Base-by-base conservation (phyloP, 352 stramenopile genomes). In the Thalassiosira hispida region DNA sequence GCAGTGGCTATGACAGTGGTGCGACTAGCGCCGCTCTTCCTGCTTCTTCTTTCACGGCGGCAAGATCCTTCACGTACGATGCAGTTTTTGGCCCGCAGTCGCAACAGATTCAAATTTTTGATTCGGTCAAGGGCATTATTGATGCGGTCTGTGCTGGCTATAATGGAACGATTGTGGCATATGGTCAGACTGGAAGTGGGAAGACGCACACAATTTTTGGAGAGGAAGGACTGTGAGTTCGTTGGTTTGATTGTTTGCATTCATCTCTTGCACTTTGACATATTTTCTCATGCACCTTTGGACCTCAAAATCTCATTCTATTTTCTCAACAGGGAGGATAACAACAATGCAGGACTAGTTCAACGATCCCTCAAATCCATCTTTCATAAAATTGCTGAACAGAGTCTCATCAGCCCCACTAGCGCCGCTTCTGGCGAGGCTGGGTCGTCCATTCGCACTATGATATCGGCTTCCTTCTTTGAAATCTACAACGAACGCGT, bases 401-500 rank as follows among this genome's bases (percentile, higher is more conserved):
- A 35, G 3, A 47, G 23, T 59, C 4, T 25, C 20, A 29, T 18
- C 16, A 63, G 40, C 16, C 3, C 16, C 4, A 52, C 20, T 9
- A 22, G 3, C 0, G 0, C 29, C 16, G 35, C 4, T 35, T 42
- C 35, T 18, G 44, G 40, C 27, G n/a, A 31, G 27, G 40, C n/a
- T 49, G 12, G 16, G 8, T 52, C n/a, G 29, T 31, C 44, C 2
- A 68, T 72, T 47, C 56, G 49, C 16, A 83, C 65, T 16, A 76
- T 71, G 7, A 79, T 61, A 38, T 79, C 77, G 60, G 81, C 76
- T 16, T 85, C 76, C 31, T 88, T 88, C 53, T 71, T 85, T 42
- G 81, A 88, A 73, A 83, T 88, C 5, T 88, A 81, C 73, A 84
- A 84, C 35, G 81, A 88, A 65, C 51, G 62, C 11, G 70, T 88